Evolutionary conservation across 192 early-diverging fungal species (phyloP), one percentile per base, ranked within the genome.

Genomic region (Backusella tuberculispora): DNA sequence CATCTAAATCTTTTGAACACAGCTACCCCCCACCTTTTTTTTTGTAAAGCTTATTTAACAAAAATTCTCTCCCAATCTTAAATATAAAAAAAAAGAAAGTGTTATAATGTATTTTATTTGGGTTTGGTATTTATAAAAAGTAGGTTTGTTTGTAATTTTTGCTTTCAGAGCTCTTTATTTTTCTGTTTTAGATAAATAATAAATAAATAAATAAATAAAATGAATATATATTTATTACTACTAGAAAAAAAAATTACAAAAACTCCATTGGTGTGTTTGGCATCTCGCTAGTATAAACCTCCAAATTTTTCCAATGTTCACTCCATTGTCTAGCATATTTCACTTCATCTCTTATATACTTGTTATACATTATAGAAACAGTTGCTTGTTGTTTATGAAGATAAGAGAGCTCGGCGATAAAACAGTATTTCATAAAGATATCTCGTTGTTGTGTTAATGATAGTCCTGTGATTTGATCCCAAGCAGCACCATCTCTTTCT

Each of bases 351-450:
- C 83, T 80, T 1, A 89, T 85, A 84, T 84, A 90, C 43, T 73
- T 80, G 71, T 91, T 90, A 71, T 90, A 92, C 79, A 90, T 80
- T 44, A 79, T 56, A 6, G 87, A 86, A 17, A 91, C 76, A 66
- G 81, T 80, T 0, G 81, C 84, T 29, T 90, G 85, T 63, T 87
- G 87, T 80, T 88, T 85, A 74, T 92, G 90, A 38, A 83, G 85
- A 70, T 83, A 86, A 0, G 76, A 83, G 3, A 92, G 82, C 66
- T 92, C 90, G 63, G 82, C 74, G 78, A 85, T 84, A 21, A 88
- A 63, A 38, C 88, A 90, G 45, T 85, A 81, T n/a, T 87, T 86
- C 45, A 90, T 67, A 63, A 87, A 79, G 0, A 83, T 76, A 7
- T 80, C 77, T 0, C 87, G 81, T 45, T 84, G 83, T n/a, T 70